Evolutionary conservation across 2,329 filamentous ascomycete species (phyloP).

Genomic region (Hypoxylon sp.): DNA sequence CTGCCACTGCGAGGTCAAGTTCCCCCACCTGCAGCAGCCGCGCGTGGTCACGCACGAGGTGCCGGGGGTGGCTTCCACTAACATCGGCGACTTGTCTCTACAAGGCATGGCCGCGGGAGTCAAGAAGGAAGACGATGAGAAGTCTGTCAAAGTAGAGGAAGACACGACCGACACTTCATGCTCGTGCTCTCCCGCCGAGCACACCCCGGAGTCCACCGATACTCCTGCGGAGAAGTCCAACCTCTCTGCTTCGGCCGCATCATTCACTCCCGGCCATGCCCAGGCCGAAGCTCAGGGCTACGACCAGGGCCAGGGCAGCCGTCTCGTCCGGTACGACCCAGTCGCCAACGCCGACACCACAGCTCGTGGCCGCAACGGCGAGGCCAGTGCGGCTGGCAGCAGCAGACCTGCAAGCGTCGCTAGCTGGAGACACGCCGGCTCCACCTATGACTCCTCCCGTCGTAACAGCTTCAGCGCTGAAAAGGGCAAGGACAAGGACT

Average conservation of each 20-base stretch:
- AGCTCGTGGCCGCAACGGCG: not conserved
- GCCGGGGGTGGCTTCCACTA: not conserved
- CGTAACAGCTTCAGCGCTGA: not conserved
- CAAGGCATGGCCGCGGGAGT: not conserved
- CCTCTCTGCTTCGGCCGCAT: constrained; percentile 13
- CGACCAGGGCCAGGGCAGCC: not conserved
- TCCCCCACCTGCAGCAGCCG: constrained; percentile 54
- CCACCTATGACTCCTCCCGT: not conserved
- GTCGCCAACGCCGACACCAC: not conserved
- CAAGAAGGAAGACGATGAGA: not conserved
- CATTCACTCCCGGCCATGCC: constrained; percentile 7
- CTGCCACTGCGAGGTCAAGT: constrained; percentile 55
- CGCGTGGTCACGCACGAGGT: constrained; percentile 44
- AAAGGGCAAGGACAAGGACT: constrained; percentile 5
- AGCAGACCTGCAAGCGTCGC: not conserved
- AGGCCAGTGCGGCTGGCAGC: not conserved
- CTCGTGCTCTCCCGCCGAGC: not conserved
- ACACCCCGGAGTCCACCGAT: not conserved
- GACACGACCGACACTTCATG: not conserved
- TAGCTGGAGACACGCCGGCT: not conserved
- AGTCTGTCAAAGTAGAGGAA: not conserved
- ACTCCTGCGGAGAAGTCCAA: not conserved
- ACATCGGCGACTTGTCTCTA: not conserved
- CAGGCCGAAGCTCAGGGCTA: not conserved
- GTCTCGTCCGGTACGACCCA: not conserved